Evolutionary conservation across 441 rosid species (phyloP).

Genomic region (Erysimum pusillum): DNA sequence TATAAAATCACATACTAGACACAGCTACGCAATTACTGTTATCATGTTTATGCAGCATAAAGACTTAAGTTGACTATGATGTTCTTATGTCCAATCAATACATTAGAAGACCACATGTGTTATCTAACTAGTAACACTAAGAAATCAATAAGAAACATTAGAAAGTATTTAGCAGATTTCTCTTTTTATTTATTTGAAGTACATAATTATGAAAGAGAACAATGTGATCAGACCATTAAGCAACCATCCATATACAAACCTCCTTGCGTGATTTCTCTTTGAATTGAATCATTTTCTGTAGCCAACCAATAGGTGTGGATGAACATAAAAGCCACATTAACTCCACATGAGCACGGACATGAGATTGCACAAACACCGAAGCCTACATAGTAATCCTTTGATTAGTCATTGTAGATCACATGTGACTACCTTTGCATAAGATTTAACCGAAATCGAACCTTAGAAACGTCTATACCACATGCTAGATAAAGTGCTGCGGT

Average conservation of each 20-base stretch:
- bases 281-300: constrained; percentile 89
- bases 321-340: constrained; percentile 88
- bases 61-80: not conserved
- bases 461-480: constrained; percentile 84
- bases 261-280: constrained; percentile 94
- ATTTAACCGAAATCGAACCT: constrained; percentile 37
- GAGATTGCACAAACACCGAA: constrained; percentile 93
- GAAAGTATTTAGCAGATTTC: not conserved
- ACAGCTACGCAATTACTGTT: not conserved
- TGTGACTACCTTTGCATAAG: too few species aligned
- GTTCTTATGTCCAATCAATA: not conserved
- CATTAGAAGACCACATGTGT: not conserved
- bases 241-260: constrained; percentile 55
- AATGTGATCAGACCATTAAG: constrained; percentile 34
- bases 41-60: constrained; percentile 11
- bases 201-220: not conserved
- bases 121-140: not conserved
- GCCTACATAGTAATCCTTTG: constrained; percentile 39
- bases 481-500: constrained; percentile 94
- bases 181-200: not conserved
- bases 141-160: not conserved
- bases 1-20: not conserved
- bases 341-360: constrained; percentile 80
- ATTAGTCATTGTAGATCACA: too few species aligned
- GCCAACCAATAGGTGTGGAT: constrained; percentile 88